Evolutionary conservation across 2,329 filamentous ascomycete genomes (phyloP), one percentile per base, ranked within the genome.

Genomic region (Berkeleyomyces basicola): DNA sequence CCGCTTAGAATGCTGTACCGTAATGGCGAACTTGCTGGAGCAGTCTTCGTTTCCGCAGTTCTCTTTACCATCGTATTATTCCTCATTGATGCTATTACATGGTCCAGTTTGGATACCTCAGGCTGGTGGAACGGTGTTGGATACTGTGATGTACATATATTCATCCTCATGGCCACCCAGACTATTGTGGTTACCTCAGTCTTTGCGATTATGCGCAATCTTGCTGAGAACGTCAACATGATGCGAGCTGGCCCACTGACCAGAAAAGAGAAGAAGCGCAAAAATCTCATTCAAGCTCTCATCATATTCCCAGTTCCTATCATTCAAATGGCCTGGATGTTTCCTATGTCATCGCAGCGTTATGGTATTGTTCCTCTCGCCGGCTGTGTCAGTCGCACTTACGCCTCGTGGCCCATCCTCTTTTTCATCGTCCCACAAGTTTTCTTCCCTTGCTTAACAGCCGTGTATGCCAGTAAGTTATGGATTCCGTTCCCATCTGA

Each of bases 271-370:
- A 74, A 70, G 63, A 72, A 71, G 11, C 71, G 72, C 0, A 73
- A 75, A 31, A 75, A 74, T 61, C 63, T 78, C 7, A 63, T 76
- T 4, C 80, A 83, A 66, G 75, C 76, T 3, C 71, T 79, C 65
- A 75, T 82, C 71, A 79, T 84, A 65, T 81, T 83, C 61, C 75
- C 79, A 1, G 63, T 80, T 3, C 80, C 80, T 0, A 7, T 80
- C 11, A 39, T 82, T 43, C 78, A 82, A 70, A 63, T 78, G 5
- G 68, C 72, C 7, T 74, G 79, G 68, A 77, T 76, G 0, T 79
- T 75, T 68, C 77, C 79, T 16, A 70, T 78, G 11, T 72, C 77
- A 3, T 68, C 71, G 1, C 74, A 78, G 62, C 73, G 81, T 31
- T 83, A 79, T 67, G 71, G 73, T 36, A 68, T 84, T 42, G 75